Evolutionary conservation across 305 asterid species (phyloP).

Genomic region (Euphrasia arctica): DNA sequence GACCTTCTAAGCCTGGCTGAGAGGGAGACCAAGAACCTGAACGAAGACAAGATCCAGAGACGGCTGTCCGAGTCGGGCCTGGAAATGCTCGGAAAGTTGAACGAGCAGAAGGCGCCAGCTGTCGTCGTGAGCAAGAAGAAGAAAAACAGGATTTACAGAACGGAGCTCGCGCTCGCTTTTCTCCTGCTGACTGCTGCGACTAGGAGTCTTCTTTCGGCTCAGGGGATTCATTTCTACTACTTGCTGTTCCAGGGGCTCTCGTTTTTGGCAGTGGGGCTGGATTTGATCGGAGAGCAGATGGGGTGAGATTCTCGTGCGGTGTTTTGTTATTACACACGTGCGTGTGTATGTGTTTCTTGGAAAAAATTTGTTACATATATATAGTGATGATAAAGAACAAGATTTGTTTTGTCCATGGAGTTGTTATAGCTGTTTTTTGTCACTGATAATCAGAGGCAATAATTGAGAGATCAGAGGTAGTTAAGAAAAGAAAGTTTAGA

Average conservation of each 20-base stretch:
- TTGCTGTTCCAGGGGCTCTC: slow-evolving; percentile 86
- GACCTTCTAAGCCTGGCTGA: slow-evolving; percentile 73
- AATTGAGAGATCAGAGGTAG: too few relatives aligned
- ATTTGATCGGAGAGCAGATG: slow-evolving; percentile 89
- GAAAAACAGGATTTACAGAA: slow-evolving; percentile 66
- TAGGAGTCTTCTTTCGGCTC: slow-evolving; percentile 79
- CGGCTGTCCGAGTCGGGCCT: slow-evolving; percentile 82
- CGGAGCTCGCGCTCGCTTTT: slow-evolving; percentile 78
- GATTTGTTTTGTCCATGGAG: slow-evolving; percentile 16
- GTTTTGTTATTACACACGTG: neutral
- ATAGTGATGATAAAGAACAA: slow-evolving; percentile 24
- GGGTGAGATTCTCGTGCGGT: slow-evolving; percentile 26
- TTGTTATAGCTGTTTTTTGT: slow-evolving; percentile 9
- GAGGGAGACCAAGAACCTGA: slow-evolving; percentile 51
- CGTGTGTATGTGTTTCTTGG: slow-evolving; percentile 24
- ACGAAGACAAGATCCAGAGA: slow-evolving; percentile 71
- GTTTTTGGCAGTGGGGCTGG: slow-evolving; percentile 79
- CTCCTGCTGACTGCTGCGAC: slow-evolving; percentile 86
- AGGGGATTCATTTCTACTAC: slow-evolving; percentile 93
- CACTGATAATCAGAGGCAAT: too few relatives aligned
- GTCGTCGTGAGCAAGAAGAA: slow-evolving; percentile 44
- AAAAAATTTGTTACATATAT: slow-evolving; percentile 21
- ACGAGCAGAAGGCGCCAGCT: slow-evolving; percentile 29
- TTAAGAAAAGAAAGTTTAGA: too few relatives aligned
- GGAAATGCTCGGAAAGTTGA: slow-evolving; percentile 63